phyloP scores from a whole-genome alignment of 1,284 basidiomycete genomes.

The Agroathelia rolfsii region DNA sequence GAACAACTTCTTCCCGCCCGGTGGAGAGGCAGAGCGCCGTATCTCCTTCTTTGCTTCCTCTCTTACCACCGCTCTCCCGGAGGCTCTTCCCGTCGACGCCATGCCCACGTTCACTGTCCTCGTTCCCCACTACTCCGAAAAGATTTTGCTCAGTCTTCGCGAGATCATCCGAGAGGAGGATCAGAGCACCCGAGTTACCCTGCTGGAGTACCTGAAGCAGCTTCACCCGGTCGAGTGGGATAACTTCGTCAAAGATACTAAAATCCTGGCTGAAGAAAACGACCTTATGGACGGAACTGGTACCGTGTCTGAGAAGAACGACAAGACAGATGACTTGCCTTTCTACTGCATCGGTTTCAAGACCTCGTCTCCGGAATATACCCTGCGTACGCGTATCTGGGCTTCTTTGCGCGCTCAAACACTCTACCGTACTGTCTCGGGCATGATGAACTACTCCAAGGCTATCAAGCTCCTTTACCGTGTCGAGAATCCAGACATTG shows the following conservation, averaged over 20 bases:
- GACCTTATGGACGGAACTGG: slow-evolving; percentile 50
- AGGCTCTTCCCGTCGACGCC: slow-evolving; percentile 86
- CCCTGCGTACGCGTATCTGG: slow-evolving; percentile 98
- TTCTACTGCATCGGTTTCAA: slow-evolving; percentile 99
- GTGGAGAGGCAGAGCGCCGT: slow-evolving; percentile 91
- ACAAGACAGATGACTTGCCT: slow-evolving; percentile 87
- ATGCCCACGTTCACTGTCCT: slow-evolving; percentile 98
- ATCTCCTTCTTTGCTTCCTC: slow-evolving; percentile 97
- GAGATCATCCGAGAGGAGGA: slow-evolving; percentile 97
- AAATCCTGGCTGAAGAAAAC: slow-evolving; percentile 94
- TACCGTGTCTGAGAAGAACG: slow-evolving; percentile 66
- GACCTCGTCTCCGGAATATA: slow-evolving; percentile 97
- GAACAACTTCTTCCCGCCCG: slow-evolving; percentile 83
- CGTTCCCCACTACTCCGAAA: slow-evolving; percentile 95
- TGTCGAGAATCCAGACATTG: slow-evolving; percentile 98
- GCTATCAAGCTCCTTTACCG: slow-evolving; percentile 99
- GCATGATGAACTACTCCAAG: slow-evolving; percentile 99
- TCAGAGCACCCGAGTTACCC: slow-evolving; percentile 89
- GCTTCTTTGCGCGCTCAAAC: slow-evolving; percentile 97
- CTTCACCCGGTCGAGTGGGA: slow-evolving; percentile 99
- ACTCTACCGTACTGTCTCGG: slow-evolving; percentile 99
- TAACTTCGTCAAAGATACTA: slow-evolving; percentile 99
- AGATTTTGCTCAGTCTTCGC: slow-evolving; percentile 86
- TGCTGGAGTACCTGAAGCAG: slow-evolving; percentile 96
- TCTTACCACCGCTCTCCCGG: slow-evolving; percentile 85